These are phyloP conservation scores for sweet orange (Citrus sinensis) DNA, from an alignment of 345 rosid genomes.

Conservation along the genomic window DVS_A1.0 CM039162.1:25074501-25075000, in stretches of 20 bases:
- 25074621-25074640: not conserved
- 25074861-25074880: not conserved
- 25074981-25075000: not conserved
- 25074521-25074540: not conserved
- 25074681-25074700: not conserved
- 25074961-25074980: not conserved
- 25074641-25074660: not conserved
- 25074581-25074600: not conserved
- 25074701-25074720: not conserved
- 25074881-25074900: not conserved
- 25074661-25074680: not conserved
- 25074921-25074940: not conserved
- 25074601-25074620: not conserved
- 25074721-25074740: not conserved
- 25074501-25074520: not conserved
- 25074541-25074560: not conserved
- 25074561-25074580: not conserved
- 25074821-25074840: not conserved
- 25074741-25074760: not conserved
- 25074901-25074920: not conserved
- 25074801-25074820: not conserved
- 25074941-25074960: not conserved
- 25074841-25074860: not conserved
- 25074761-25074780: not conserved
- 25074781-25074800: not conserved